phyloP scores from a whole-genome alignment of 768 basidiomycete genomes.

The Exidia glandulosa region DNA sequence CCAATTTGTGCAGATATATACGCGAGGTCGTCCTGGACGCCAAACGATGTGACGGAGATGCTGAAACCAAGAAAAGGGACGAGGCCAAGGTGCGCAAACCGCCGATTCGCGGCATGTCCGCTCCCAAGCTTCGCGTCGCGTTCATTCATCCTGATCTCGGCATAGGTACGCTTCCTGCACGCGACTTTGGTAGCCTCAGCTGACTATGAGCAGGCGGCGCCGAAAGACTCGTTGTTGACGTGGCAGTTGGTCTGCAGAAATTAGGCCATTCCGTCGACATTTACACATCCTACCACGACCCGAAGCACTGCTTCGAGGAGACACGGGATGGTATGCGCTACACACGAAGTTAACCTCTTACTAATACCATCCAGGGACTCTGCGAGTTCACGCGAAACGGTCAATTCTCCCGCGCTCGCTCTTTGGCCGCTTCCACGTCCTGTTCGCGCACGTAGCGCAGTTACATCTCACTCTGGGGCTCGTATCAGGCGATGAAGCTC shows the following conservation, averaged over 20 bases:
- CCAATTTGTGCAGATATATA: too few species aligned
- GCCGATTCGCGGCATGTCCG: too few species aligned
- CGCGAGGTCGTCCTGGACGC: too few species aligned
- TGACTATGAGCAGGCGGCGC: slow-evolving; percentile 60
- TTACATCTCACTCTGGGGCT: slow-evolving; percentile 67
- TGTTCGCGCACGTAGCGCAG: slow-evolving; percentile 82
- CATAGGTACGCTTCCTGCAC: slow-evolving; percentile 48
- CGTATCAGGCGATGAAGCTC: slow-evolving; percentile 30
- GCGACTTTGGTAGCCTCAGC: neutral
- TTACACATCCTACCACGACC: slow-evolving; percentile 90
- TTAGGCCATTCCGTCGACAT: slow-evolving; percentile 79
- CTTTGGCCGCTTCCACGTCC: slow-evolving; percentile 72
- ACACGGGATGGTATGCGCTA: slow-evolving; percentile 67
- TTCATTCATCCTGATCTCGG: slow-evolving; percentile 94
- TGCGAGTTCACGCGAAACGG: slow-evolving; percentile 59
- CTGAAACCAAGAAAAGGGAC: too few species aligned
- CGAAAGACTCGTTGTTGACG: slow-evolving; percentile 90
- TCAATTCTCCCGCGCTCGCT: slow-evolving; percentile 75
- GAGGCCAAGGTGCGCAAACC: too few species aligned
- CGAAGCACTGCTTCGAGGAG: slow-evolving; percentile 83
- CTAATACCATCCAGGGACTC: slow-evolving; percentile 44
- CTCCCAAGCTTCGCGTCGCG: slow-evolving; percentile 32
- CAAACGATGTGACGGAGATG: too few species aligned
- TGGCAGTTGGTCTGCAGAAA: slow-evolving; percentile 77
- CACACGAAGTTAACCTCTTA: neutral